These are phyloP conservation scores for Parmales sp. DNA, from an alignment of 108 stramenopile genomes.

Conservation along the genomic window DNA sequence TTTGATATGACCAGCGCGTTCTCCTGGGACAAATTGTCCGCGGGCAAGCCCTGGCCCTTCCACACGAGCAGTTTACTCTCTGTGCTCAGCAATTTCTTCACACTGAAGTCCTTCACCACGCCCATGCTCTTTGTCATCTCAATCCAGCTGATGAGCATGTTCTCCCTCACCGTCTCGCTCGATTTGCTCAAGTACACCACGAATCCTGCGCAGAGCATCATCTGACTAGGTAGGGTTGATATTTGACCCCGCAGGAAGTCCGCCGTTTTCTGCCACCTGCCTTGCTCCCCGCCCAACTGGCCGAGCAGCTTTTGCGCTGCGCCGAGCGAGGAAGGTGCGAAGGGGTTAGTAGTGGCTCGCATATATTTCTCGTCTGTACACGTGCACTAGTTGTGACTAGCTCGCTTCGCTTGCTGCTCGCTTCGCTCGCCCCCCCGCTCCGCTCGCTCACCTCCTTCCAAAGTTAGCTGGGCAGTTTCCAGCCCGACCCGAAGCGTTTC, in stretches of 20 bases:
- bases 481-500: slow-evolving; percentile 31
- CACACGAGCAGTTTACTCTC: slow-evolving; percentile 42
- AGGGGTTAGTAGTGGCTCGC: no score
- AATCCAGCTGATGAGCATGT: slow-evolving; percentile 26
- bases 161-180: slow-evolving; percentile 17
- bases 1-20: slow-evolving; percentile 31
- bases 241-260: slow-evolving; percentile 18
- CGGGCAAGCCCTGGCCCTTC: slow-evolving; percentile 40
- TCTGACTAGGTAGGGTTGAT: slow-evolving; percentile 28
- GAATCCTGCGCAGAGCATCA: slow-evolving; percentile 41
- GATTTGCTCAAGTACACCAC: slow-evolving; percentile 34
- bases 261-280: slow-evolving; percentile 28
- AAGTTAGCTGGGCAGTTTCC: slow-evolving; percentile 33
- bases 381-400: no score
- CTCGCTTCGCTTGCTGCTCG: no score
- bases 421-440: no score
- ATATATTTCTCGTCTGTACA: no score
- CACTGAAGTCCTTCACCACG: slow-evolving; percentile 16
- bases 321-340: no score
- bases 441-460: no score
- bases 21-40: slow-evolving; percentile 37
- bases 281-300: slow-evolving; percentile 44
- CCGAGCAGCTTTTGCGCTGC: slow-evolving; percentile 35
- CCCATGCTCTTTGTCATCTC: neutral
- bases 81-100: slow-evolving; percentile 31